Conservation (phyloP, 1,284 basidiomycete species). For the Bondarzewia mesenterica region DNA sequence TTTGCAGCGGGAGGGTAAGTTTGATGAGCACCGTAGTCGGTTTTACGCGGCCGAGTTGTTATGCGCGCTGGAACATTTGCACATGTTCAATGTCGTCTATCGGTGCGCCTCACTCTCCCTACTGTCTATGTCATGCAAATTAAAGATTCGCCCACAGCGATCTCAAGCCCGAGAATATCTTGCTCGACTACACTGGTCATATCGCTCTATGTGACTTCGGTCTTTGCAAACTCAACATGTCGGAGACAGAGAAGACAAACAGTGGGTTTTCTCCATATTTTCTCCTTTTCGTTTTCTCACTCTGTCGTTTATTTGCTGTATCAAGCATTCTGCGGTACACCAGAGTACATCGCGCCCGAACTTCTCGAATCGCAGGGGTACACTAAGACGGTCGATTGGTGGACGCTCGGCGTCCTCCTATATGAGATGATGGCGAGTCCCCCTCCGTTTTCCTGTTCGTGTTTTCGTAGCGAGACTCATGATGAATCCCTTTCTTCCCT, state of each 20-base stretch:
- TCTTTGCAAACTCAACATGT: slow-evolving; percentile 99
- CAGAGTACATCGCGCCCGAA: slow-evolving; percentile 96
- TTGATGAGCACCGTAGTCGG: slow-evolving; percentile 88
- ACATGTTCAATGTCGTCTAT: slow-evolving; percentile 98
- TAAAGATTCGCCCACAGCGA: slow-evolving; percentile 44
- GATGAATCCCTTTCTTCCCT: background rate
- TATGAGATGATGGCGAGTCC: slow-evolving; percentile 92
- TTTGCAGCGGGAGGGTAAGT: slow-evolving; percentile 92
- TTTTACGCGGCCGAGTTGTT: slow-evolving; percentile 97
- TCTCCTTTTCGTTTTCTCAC: background rate
- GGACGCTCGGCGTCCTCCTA: slow-evolving; percentile 95
- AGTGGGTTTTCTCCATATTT: slow-evolving; percentile 44
- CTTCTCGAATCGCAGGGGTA: slow-evolving; percentile 95
- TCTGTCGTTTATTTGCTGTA: slow-evolving; percentile 1
- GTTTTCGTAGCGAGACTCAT: background rate
- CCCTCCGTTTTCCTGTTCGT: background rate
- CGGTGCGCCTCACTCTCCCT: slow-evolving; percentile 43
- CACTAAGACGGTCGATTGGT: slow-evolving; percentile 99
- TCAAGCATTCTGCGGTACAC: slow-evolving; percentile 96
- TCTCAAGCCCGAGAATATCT: slow-evolving; percentile 95
- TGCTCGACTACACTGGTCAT: slow-evolving; percentile 95
- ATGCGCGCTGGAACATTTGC: slow-evolving; percentile 92
- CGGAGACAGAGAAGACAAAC: slow-evolving; percentile 95
- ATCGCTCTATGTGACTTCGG: slow-evolving; percentile 98
- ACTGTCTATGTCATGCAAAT: background rate